Conservation (phyloP, 2,329 filamentous ascomycete species). For the Talaromyces sp. region DNA sequence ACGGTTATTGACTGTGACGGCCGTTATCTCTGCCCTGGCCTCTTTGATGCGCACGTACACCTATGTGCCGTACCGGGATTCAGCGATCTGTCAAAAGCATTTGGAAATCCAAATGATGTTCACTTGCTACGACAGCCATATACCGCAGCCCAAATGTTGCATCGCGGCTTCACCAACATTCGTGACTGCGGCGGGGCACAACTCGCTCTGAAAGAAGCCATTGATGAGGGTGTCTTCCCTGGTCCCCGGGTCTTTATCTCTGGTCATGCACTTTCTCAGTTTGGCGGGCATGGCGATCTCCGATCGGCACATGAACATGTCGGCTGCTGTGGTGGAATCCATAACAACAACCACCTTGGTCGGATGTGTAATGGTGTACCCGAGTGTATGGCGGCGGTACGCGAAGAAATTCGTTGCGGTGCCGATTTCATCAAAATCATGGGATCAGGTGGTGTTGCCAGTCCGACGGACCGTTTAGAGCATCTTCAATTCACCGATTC, state of each 20-base stretch:
- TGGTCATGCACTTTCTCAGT: slow-evolving; percentile 58
- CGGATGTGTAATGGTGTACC: slow-evolving; percentile 59
- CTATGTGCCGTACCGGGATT: slow-evolving; percentile 30
- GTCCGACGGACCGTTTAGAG: slow-evolving; percentile 57
- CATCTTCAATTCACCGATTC: slow-evolving; percentile 59
- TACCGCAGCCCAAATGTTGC: slow-evolving; percentile 51
- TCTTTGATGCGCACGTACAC: slow-evolving; percentile 32
- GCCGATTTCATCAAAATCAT: slow-evolving; percentile 66
- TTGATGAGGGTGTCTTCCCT: slow-evolving; percentile 58
- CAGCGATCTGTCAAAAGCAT: slow-evolving; percentile 23
- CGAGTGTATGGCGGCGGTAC: slow-evolving; percentile 54
- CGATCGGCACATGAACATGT: slow-evolving; percentile 47
- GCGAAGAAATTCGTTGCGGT: slow-evolving; percentile 58
- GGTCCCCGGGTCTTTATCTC: slow-evolving; percentile 60
- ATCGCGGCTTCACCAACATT: slow-evolving; percentile 61
- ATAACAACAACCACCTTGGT: slow-evolving; percentile 30
- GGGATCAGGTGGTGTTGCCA: slow-evolving; percentile 59
- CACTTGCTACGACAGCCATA: slow-evolving; percentile 27
- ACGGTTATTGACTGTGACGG: slow-evolving; percentile 20
- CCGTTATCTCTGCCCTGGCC: slow-evolving; percentile 27
- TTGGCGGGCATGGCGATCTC: slow-evolving; percentile 60
- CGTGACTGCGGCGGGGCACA: slow-evolving; percentile 63
- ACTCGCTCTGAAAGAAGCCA: slow-evolving; percentile 49
- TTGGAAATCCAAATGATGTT: slow-evolving; percentile 25
- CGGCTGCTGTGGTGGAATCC: slow-evolving; percentile 52